Evolutionary conservation across 176 grass and related monocot genomes (phyloP), one percentile per base, ranked within the genome.

Genomic region (Alopecurus myosuroides): DNA sequence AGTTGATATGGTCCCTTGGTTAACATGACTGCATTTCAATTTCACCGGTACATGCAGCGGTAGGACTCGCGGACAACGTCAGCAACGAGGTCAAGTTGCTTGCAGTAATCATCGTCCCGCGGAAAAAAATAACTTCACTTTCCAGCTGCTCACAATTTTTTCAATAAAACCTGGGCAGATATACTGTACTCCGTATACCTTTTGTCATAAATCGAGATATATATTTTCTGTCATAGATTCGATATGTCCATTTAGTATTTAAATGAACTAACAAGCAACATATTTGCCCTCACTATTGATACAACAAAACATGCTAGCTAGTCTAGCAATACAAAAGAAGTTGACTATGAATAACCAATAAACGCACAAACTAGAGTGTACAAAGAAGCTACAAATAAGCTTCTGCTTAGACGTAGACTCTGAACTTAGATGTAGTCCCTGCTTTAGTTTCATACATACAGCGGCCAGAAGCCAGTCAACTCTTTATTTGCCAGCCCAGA

Each of bases 281-380:
- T 0, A 33, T 0, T 0, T 34, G 29, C 29, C 14, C 14, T 34
- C 29, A 64, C 29, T 34, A 30, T 3, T 4, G 61, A 82, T 70
- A 14, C 20, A 72, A 58, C 83, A 82, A 52, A 49, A 25, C 44
- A 4, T 50, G 35, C 46, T 58, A 75, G 35, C 25, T 7, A 48
- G 48, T 31, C 13, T 51, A 41, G 45, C 78, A 77, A 52, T 8
- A 39, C 39, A 33, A 64, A 76, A 76, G 9, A 15, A 44, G 2
- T 4, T 44, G 63, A 18, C 29, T 82, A 33, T 29, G 57, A 72
- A 55, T 11, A 14, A 28, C 18, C 70, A n/a, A 62, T 37, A 26
- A 48, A 49, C 63, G 71, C 65, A 76, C 45, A 63, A 62, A 22
- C 53, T 82, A 82, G 46, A 86, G 33, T 34, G 62, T 28, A 67